These are phyloP conservation scores for Hyphopichia burtonii DNA, from an alignment of 1,139 yeast genomes.

Conservation along the genomic window DNA sequence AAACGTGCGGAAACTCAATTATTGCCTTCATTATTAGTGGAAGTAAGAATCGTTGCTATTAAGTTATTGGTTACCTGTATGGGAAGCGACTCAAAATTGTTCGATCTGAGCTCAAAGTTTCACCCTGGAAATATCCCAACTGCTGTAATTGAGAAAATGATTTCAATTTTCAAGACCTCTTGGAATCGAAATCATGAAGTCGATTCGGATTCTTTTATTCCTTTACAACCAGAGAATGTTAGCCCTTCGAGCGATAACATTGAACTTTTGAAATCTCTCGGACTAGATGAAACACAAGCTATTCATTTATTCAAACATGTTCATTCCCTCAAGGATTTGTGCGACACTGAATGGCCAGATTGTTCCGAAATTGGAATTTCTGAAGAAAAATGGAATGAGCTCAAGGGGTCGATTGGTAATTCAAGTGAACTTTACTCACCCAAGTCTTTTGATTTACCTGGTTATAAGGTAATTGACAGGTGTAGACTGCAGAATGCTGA, in stretches of 20 bases:
- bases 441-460: not conserved
- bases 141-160: not conserved
- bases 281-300: constrained; percentile 42
- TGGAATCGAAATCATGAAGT: not conserved
- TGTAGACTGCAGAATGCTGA: not conserved
- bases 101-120: constrained; percentile 1
- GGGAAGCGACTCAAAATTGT: constrained; percentile 16
- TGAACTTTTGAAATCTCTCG: constrained; percentile 45
- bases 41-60: constrained; percentile 37
- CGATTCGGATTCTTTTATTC: constrained; percentile 9
- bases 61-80: constrained; percentile 31
- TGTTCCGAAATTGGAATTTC: constrained; percentile 22
- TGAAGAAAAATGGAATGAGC: constrained; percentile 21
- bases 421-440: not conserved
- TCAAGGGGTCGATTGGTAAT: constrained; percentile 3
- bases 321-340: constrained; percentile 17
- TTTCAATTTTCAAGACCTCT: not conserved
- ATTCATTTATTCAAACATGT: constrained; percentile 34
- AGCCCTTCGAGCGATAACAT: constrained; percentile 53
- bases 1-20: constrained; percentile 19
- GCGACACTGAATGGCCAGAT: constrained; percentile 21
- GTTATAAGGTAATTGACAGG: not conserved
- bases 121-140: constrained; percentile 21
- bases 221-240: constrained; percentile 45
- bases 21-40: constrained; percentile 36